These are phyloP conservation scores for Populus ilicifolia DNA, from an alignment of 345 rosid species.

Conservation along the genomic window DNA sequence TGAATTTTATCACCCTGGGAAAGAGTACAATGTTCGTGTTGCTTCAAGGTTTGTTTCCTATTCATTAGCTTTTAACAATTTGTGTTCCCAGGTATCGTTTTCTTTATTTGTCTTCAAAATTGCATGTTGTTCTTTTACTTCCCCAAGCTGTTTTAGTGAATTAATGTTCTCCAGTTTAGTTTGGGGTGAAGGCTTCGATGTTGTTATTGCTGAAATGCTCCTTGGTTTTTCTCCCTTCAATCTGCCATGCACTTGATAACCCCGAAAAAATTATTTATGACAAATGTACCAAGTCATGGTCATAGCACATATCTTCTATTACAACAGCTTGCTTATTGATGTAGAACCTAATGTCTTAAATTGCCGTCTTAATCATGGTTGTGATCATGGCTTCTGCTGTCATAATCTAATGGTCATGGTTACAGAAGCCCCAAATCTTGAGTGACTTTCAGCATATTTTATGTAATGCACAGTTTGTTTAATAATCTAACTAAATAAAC, in stretches of 20 bases:
- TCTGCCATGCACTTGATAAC: too few relatives aligned
- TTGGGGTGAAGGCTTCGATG: neutral
- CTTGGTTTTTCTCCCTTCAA: too few relatives aligned
- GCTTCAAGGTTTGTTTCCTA: slow-evolving; percentile 66
- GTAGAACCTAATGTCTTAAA: too few relatives aligned
- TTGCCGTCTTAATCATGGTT: too few relatives aligned
- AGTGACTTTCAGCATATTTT: neutral
- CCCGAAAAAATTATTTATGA: too few relatives aligned
- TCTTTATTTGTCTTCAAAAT: neutral
- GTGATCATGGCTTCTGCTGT: neutral
- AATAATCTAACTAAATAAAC: neutral
- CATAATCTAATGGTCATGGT: neutral
- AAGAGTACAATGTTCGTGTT: slow-evolving; percentile 95
- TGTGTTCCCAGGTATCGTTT: neutral
- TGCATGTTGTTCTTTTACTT: neutral
- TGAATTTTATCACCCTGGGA: slow-evolving; percentile 94
- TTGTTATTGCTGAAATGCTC: too few relatives aligned
- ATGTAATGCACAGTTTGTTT: neutral
- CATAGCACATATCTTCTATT: too few relatives aligned
- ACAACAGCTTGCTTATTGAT: too few relatives aligned
- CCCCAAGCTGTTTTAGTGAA: neutral
- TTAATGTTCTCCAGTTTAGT: neutral
- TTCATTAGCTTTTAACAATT: neutral
- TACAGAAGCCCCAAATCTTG: neutral
- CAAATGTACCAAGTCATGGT: too few relatives aligned